Percentiles rank a stretch among this genome's conserved stretches.
phyloP scores from a whole-genome alignment of 345 rosid species.

The Acer negundo region DNA sequence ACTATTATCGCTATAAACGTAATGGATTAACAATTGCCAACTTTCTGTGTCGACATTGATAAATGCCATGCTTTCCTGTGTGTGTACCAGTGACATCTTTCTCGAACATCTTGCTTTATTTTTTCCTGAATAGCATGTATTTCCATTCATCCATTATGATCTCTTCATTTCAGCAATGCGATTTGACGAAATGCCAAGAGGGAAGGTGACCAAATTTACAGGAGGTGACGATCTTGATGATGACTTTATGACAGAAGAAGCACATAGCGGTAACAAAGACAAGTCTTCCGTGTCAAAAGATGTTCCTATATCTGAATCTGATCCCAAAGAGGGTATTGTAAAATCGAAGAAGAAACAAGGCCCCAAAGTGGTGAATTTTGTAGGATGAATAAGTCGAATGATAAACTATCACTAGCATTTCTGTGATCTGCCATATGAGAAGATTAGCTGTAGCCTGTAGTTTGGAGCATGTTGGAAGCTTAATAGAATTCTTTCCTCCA shows the following conservation, averaged over 20 bases:
- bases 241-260: conserved; percentile 56
- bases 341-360: conserved; percentile 59
- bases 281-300: conserved; percentile 23
- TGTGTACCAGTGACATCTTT: neutral
- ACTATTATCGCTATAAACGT: neutral
- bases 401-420: neutral
- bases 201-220: conserved; percentile 60
- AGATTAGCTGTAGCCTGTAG: neutral
- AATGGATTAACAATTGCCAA: neutral
- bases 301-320: conserved; percentile 26
- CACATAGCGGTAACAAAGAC: conserved; percentile 32
- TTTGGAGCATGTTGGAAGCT: neutral
- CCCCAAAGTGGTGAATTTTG: conserved; percentile 72
- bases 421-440: conserved; percentile 1
- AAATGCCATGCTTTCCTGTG: neutral
- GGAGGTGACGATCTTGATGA: conserved; percentile 95
- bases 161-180: conserved; percentile 38
- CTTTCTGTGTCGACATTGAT: neutral
- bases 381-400: conserved; percentile 35
- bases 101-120: neutral
- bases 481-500: neutral
- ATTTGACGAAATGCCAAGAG: conserved; percentile 40
- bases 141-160: conserved; percentile 4
- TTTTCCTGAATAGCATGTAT: neutral
- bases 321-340: conserved; percentile 28